phyloP scores from a whole-genome alignment of 805 yeast species.

The Lipomyces mesembrius region DNA sequence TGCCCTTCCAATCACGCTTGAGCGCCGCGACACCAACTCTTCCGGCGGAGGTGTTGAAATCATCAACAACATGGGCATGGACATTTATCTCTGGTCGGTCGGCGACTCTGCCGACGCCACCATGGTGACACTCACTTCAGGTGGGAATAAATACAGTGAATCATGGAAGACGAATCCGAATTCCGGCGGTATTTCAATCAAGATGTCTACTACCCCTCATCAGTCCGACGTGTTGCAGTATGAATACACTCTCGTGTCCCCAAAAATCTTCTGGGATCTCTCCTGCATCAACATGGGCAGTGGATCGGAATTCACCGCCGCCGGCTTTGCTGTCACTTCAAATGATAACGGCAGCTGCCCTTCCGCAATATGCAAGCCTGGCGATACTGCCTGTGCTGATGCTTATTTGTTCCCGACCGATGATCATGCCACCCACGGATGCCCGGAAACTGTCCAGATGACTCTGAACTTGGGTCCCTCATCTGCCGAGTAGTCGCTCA shows the following conservation, averaged over 20 bases:
- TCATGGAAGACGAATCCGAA: not conserved
- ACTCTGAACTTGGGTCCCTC: not conserved
- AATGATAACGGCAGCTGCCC: not conserved
- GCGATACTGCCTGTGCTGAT: not conserved
- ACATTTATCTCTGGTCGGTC: not conserved
- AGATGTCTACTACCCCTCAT: not conserved
- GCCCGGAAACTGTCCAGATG: not conserved
- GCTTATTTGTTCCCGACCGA: not conserved
- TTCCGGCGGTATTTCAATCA: not conserved
- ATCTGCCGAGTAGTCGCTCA: not conserved
- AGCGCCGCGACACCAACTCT: not conserved
- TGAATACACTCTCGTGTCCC: not conserved
- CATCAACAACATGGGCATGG: not conserved
- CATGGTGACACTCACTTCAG: conserved; percentile 1
- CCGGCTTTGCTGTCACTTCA: conserved; percentile 2
- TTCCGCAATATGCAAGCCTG: not conserved
- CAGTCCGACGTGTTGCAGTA: not conserved
- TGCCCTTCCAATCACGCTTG: not conserved
- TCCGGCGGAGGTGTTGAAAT: not conserved
- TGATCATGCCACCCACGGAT: not conserved
- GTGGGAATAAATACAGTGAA: not conserved
- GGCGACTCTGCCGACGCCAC: not conserved
- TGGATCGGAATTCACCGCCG: not conserved
- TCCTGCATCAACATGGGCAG: not conserved
- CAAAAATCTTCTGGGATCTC: not conserved